These are phyloP conservation scores for Colletotrichum sp. DNA, from an alignment of 2,329 filamentous ascomycete genomes.

Conservation along the genomic window DNA sequence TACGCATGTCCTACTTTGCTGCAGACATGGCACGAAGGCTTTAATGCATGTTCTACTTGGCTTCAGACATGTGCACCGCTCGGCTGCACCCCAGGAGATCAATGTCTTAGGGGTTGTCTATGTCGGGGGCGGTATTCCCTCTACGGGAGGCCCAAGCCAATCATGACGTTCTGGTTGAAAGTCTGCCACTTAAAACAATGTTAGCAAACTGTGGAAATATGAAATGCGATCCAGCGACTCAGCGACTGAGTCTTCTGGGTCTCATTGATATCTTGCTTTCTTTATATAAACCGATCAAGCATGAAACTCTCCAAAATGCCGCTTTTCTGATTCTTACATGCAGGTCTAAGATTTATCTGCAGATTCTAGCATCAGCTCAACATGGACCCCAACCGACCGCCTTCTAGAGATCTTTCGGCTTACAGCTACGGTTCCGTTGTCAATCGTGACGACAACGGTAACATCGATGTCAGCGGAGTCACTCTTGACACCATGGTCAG, in stretches of 20 bases:
- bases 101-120: not conserved
- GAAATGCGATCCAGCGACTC: not conserved
- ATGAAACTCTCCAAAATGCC: not conserved
- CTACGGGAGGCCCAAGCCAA: not conserved
- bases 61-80: not conserved
- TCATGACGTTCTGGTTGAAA: not conserved
- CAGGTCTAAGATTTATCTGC: not conserved
- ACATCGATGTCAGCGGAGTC: not conserved
- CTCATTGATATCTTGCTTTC: not conserved
- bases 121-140: not conserved
- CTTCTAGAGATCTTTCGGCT: not conserved
- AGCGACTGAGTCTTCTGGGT: not conserved
- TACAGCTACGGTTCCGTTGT: not conserved
- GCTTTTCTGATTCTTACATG: not conserved
- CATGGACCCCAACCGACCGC: not conserved
- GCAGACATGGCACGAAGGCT: not conserved
- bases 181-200: not conserved
- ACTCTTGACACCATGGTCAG: not conserved
- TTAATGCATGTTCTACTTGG: not conserved
- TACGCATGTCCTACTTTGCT: not conserved
- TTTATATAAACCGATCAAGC: not conserved
- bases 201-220: not conserved
- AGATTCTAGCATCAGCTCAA: not conserved
- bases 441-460: not conserved
- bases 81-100: not conserved